These are phyloP conservation scores for Apium graveolens DNA, from an alignment of 129 eudicot species.

Conservation along the genomic window DNA sequence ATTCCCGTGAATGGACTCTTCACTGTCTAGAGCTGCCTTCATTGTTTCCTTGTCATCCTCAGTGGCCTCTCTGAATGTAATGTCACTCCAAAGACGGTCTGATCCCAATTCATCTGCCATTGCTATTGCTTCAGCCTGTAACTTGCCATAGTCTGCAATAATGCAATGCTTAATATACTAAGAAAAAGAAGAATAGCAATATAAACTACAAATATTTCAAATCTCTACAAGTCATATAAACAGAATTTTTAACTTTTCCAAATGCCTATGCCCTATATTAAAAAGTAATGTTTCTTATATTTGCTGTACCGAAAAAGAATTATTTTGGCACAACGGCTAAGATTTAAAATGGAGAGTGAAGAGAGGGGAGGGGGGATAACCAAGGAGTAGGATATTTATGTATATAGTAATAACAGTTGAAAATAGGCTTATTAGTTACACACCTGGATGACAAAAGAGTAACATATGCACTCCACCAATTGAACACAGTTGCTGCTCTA, in stretches of 20 bases:
- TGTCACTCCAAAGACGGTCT: slow-evolving; percentile 48
- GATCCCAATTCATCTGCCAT: slow-evolving; percentile 66
- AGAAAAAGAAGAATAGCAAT: not conserved
- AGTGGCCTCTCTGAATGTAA: slow-evolving; percentile 44
- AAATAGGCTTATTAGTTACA: slow-evolving; percentile 4
- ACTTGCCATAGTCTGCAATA: slow-evolving; percentile 73
- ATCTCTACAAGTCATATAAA: not conserved
- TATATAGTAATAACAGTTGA: not conserved
- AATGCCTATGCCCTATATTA: not conserved
- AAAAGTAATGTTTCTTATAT: not conserved
- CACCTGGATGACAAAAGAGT: slow-evolving; percentile 96
- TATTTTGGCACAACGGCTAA: not conserved
- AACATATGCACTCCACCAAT: slow-evolving; percentile 75
- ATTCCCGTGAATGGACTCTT: slow-evolving; percentile 64
- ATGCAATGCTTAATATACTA: not conserved
- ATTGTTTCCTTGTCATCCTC: slow-evolving; percentile 57
- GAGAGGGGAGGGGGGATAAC: not conserved
- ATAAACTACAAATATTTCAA: not conserved
- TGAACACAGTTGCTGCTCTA: slow-evolving; percentile 55
- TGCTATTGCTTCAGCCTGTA: slow-evolving; percentile 57
- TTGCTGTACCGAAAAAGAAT: not conserved
- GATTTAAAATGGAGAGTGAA: not conserved
- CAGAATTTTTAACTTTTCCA: not conserved
- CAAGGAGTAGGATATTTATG: not conserved
- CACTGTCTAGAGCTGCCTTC: slow-evolving; percentile 61